These are phyloP conservation scores for Monilinia vaccinii-corymbosi DNA, from an alignment of 2,329 filamentous ascomycete genomes.

Conservation along the genomic window DNA sequence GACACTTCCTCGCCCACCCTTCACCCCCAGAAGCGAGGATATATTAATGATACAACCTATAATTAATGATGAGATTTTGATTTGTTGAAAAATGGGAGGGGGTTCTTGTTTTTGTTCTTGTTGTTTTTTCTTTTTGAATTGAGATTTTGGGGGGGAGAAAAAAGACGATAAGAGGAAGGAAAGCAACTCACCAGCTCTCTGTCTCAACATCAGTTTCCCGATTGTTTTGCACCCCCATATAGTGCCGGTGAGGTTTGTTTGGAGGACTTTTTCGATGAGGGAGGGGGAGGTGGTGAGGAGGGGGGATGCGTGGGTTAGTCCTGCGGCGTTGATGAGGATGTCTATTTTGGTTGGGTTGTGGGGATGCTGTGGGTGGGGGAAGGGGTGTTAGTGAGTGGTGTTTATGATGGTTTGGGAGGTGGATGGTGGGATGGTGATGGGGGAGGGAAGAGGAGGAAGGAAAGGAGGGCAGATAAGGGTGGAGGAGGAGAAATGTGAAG, in stretches of 20 bases:
- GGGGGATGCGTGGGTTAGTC: conserved; percentile 56
- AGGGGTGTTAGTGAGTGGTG: neutral
- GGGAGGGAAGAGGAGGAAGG: too few species aligned
- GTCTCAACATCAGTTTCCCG: conserved; percentile 38
- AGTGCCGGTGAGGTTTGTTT: conserved; percentile 62
- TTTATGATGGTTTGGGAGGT: too few species aligned
- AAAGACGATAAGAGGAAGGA: neutral
- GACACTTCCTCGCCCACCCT: conserved; percentile 60
- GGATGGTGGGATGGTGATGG: too few species aligned
- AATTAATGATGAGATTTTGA: too few species aligned
- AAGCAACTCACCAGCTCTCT: conserved; percentile 23
- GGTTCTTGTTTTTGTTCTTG: too few species aligned
- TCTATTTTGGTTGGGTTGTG: conserved; percentile 32
- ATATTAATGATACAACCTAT: conserved; percentile 71
- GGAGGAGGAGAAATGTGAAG: too few species aligned
- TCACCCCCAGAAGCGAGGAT: conserved; percentile 62
- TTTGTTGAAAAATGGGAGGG: too few species aligned
- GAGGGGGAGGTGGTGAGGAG: conserved; percentile 45
- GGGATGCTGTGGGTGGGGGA: neutral
- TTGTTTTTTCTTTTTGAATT: too few species aligned
- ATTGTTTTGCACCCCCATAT: conserved; percentile 51
- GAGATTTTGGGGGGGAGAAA: neutral
- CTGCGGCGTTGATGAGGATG: conserved; percentile 73
- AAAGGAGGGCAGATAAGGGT: too few species aligned
- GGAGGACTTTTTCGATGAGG: conserved; percentile 48